Evolutionary conservation across 2,329 filamentous ascomycete species (phyloP).

Genomic region (Parascedosporium putredinis): DNA sequence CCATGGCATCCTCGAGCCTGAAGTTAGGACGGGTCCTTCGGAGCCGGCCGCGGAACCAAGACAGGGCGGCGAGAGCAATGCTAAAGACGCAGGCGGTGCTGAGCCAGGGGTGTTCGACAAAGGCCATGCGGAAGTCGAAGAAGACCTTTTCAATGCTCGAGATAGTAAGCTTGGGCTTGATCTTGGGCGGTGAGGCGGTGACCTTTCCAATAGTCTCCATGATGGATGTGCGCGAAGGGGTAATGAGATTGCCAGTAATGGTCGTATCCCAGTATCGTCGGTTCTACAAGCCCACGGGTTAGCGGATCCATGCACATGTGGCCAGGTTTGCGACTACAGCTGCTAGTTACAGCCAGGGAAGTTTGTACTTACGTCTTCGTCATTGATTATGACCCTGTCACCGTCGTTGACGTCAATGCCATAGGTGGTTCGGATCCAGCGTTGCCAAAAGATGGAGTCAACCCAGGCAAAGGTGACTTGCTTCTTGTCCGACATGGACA

Average conservation of each 20-base stretch:
- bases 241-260: constrained; percentile 79
- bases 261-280: constrained; percentile 93
- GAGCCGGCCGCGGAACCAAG: constrained; percentile 44
- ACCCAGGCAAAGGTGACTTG: constrained; percentile 96
- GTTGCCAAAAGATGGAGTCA: constrained; percentile 92
- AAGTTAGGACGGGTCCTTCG: constrained; percentile 48
- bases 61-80: constrained; percentile 39
- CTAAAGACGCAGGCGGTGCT: constrained; percentile 47
- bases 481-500: constrained; percentile 77
- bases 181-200: constrained; percentile 56
- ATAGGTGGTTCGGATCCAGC: constrained; percentile 92
- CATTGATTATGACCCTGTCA: constrained; percentile 90
- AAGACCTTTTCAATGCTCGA: constrained; percentile 62
- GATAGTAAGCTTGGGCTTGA: constrained; percentile 69
- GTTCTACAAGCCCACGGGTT: constrained; percentile 45
- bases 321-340: no score
- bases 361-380: constrained; percentile 94
- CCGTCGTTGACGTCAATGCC: constrained; percentile 81
- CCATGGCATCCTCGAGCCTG: constrained; percentile 46
- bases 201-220: constrained; percentile 74
- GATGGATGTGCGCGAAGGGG: constrained; percentile 80
- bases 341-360: no score
- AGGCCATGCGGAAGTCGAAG: constrained; percentile 50
- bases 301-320: no score
- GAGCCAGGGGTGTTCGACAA: constrained; percentile 49